Base-by-base conservation (phyloP, 2,329 filamentous ascomycete species). In the Neospermospora avenae region DNA sequence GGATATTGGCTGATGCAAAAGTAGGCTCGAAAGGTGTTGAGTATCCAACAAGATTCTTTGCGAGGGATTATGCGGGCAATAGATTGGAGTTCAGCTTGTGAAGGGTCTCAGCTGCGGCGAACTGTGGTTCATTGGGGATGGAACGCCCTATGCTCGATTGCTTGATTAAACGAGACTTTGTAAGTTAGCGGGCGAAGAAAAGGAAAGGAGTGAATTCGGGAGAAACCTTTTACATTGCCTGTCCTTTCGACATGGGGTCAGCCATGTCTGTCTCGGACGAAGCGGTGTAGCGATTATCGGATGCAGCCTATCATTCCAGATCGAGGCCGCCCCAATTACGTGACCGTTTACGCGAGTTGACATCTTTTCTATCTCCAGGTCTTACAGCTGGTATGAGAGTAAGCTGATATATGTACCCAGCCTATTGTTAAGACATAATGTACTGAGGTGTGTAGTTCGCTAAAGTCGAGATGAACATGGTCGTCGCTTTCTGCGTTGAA, bases 11-110 rank as follows among this genome's bases (percentile, higher is more conserved):
- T 42, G 37, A 41, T 8, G 10, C 1, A 0, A 39, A 14, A 14
- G 44, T 55, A 80, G 79, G 82, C 2, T 72, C 76, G 0, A 75
- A 82, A 67, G 83, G 82, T 0, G 78, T 80, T 1, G 84, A 87
- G 69, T 86, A 85, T 66, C 84, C 84, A 0, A 76, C 73, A 37
- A 76, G 85, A 14, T 88, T 88, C 70, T 88, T 88, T 70, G 84
- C 82, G 0, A 77, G 82, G 59, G 81, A 84, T 64, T 84, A 77
- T 72, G 80, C 80, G 0, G 81, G 81, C 2, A 83, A 84, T 65
- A 70, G 77, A 56, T 68, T 84, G 35, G 81, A 83, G 68, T 84
- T 84, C 64, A 81, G 76, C 55, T 55, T 81, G 59, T 82, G 60
- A 63, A 35, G 31, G 20, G 1, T 22, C 39, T 42, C 8, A 22